Percentiles rank a stretch among this genome's conserved stretches.
These are phyloP conservation scores for Hypoxylon fuscum DNA, from an alignment of 495 filamentous ascomycete genomes.

Conservation along the genomic window DNA sequence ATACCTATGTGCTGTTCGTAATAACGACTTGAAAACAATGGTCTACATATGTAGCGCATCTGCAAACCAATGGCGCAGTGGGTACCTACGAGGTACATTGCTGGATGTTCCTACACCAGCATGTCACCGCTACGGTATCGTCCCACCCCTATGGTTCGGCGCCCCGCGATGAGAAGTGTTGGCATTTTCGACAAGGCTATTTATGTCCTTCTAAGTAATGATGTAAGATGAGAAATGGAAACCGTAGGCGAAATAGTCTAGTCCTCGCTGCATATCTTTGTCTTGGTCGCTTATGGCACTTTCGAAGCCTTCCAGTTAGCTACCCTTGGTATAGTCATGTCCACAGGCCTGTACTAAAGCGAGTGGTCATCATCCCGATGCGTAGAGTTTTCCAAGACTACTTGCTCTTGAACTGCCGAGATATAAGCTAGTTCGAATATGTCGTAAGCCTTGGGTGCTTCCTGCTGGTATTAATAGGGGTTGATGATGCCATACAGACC, in stretches of 20 bases:
- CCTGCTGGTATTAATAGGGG: constrained; percentile 3
- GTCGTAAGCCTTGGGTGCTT: constrained; percentile 1
- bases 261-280: constrained; percentile 8
- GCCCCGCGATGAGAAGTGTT: constrained; percentile 26
- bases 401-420: neutral
- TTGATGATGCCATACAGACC: neutral
- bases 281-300: neutral
- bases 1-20: constrained; percentile 24
- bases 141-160: constrained; percentile 27
- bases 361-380: neutral
- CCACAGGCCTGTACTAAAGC: neutral
- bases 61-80: constrained; percentile 23
- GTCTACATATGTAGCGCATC: constrained; percentile 32
- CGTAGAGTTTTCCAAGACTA: neutral
- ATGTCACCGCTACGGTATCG: constrained; percentile 15
- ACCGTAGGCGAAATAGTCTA: neutral
- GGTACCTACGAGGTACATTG: constrained; percentile 27
- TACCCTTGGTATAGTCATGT: neutral
- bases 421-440: neutral
- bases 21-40: constrained; percentile 12
- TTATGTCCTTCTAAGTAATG: constrained; percentile 2
- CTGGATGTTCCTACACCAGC: constrained; percentile 15
- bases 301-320: constrained; percentile 4
- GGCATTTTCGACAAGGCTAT: constrained; percentile 16
- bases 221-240: constrained; percentile 6